Evolutionary conservation across 352 stramenopile genomes (phyloP), one percentile per base, ranked within the genome.

Genomic region (Globisporangium sylvaticum): DNA sequence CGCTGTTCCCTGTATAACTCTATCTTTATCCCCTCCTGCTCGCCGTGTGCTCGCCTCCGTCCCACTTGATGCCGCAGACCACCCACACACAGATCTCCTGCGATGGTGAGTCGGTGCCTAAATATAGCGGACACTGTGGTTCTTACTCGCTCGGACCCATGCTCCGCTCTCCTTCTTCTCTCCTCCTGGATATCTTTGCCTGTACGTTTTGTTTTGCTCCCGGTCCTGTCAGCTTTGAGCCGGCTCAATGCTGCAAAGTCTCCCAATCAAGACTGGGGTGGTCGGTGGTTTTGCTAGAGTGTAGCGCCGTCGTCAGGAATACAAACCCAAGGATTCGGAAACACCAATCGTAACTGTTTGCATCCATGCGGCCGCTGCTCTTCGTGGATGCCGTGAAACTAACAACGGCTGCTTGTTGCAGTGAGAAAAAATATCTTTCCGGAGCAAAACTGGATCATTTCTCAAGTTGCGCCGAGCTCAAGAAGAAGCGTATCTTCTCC

Each of bases 351-450:
- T 56, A 67, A 67, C 62, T 67, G 62, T 52, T 67, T 44, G 39
- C 37, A 52, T 25, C 12, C 22, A 32, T 24, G 31, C 27, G 29
- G 37, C 25, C 62, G 48, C 34, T 61, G n/a, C 55, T 24, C 12
- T 59, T 59, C 39, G 37, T 48, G 20, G 55, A 48, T 50, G 55
- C 31, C 55, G 55, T 62, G 58, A 63, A 68, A 68, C 63, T 63
- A 62, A 68, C 63, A 62, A 68, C 63, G 53, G 52, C 53, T 48
- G 42, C 32, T 39, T 31, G 25, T 27, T 66, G 42, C 53, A 69
- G 61, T 48, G 52, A 32, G 53, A 37, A 58, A 58, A 42, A 69
- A 77, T 79, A 79, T 79, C 70, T 81, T 81, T 79, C 27, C 44
- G 65, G 7, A 70, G 32, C 42, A 46, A 18, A 42, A 57, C 4